Conservation (phyloP, 768 basidiomycete species). For the Rhizopogon sp. region DNA sequence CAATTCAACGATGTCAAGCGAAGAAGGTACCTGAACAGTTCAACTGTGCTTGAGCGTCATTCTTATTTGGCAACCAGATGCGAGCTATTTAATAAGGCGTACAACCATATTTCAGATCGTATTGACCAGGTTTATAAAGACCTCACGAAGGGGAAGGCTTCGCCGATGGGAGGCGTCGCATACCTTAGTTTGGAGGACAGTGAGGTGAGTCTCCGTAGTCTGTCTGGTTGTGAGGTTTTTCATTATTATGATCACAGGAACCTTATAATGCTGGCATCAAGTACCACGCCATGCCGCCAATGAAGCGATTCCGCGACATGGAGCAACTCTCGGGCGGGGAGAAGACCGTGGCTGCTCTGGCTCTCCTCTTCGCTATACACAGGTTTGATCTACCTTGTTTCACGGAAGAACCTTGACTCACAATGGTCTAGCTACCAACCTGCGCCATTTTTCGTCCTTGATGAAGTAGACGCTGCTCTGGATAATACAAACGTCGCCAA, state of each 20-base stretch:
- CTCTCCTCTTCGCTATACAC: conserved; percentile 94
- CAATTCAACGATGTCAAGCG: conserved; percentile 86
- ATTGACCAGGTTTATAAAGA: conserved; percentile 98
- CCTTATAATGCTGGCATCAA: conserved; percentile 89
- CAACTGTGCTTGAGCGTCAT: background rate
- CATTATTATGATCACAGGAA: conserved; percentile 41
- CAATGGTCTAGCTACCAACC: conserved; percentile 74
- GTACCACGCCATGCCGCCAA: conserved; percentile 99
- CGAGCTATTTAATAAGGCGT: conserved; percentile 93
- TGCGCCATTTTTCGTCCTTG: conserved; percentile 97
- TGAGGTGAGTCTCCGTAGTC: conserved; percentile 57
- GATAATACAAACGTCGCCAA: conserved; percentile 99
- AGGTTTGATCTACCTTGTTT: conserved; percentile 43
- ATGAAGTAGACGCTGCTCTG: conserved; percentile 95
- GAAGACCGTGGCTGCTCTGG: conserved; percentile 97
- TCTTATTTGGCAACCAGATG: conserved; percentile 31
- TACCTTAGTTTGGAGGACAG: conserved; percentile 95
- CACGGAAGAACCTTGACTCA: background rate
- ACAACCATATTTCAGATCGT: conserved; percentile 89
- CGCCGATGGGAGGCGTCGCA: conserved; percentile 94
- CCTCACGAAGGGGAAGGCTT: conserved; percentile 89
- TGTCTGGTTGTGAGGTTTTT: conserved; percentile 11
- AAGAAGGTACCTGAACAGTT: conserved; percentile 48
- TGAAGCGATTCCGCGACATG: conserved; percentile 99
- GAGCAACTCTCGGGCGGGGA: conserved; percentile 98